phyloP scores from a whole-genome alignment of 371 early-diverging fungal species.

The Syncephalastrum monosporum region DNA sequence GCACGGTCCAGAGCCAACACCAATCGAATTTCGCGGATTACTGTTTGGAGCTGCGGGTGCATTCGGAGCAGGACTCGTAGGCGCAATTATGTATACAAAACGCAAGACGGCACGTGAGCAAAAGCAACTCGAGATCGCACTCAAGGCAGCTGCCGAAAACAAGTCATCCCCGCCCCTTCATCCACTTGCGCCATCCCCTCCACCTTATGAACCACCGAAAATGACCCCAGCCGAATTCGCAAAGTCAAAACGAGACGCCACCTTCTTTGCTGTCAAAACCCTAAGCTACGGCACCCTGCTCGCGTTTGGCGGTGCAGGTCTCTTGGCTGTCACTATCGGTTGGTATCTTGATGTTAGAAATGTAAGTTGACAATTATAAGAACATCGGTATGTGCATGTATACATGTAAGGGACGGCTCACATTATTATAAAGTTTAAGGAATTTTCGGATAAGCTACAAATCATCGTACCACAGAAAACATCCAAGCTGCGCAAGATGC shows the following conservation, averaged over 20 bases:
- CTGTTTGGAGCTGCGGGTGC: constrained; percentile 36
- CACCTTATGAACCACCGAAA: constrained; percentile 27
- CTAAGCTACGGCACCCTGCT: constrained; percentile 45
- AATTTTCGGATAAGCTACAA: constrained; percentile 47
- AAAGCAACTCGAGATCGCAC: constrained; percentile 4
- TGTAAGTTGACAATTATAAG: constrained; percentile 23
- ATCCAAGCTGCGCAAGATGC: constrained; percentile 26
- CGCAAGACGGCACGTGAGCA: constrained; percentile 38
- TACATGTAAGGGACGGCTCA: background rate
- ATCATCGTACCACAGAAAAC: constrained; percentile 39
- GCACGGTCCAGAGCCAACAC: constrained; percentile 2
- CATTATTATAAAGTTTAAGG: constrained; percentile 29
- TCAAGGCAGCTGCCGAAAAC: constrained; percentile 14
- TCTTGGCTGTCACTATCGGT: constrained; percentile 31
- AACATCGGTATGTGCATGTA: background rate
- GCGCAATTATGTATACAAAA: constrained; percentile 49
- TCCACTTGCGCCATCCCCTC: background rate
- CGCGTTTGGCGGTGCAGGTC: constrained; percentile 37
- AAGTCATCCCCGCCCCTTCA: background rate
- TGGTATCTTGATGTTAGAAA: constrained; percentile 46
- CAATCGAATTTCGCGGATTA: constrained; percentile 14
- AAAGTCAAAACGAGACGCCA: constrained; percentile 36
- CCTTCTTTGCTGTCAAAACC: constrained; percentile 40
- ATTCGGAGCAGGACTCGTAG: constrained; percentile 44
- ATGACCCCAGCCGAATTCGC: constrained; percentile 47